Base-by-base conservation (phyloP, 257 asterid species). In the Solanum medicagineum region DNA sequence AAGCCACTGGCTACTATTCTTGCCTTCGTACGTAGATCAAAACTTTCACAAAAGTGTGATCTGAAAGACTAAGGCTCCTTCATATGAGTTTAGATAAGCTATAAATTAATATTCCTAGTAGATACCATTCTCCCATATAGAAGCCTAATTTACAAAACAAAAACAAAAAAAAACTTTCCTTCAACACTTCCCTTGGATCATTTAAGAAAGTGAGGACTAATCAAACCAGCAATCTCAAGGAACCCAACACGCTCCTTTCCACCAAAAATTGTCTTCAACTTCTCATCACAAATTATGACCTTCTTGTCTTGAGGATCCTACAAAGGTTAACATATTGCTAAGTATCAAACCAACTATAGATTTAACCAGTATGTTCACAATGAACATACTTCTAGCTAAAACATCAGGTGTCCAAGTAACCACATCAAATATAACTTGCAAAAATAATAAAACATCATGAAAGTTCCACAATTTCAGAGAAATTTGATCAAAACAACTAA, bases 291-390 rank as follows among this genome's bases (percentile, higher is more conserved):
- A 85, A 95, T 70, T 49, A 96, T 93, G 66, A 94, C 91, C 89
- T 92, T 94, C 95, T 92, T 94, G 93, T 95, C 89, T 22, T 88
- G 92, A 56, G 98, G 98, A 87, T 96, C 98, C 99, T 96, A 85
- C 45, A 66, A 74, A 13, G 16, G 66, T 32, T 56, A 47, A 87
- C n/a, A 81, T 5, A 56, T 49, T 6, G 11, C 24, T 51, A 75
- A 15, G 62, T 51, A 77, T 51, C 60, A 24, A 49, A 49, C 62
- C 0, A 75, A 75, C 42, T 77, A 47, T 8, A 22, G 44, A 22
- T 10, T 49, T 75, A 22, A 75, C 11, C 60, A 66, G 40, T 36
- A 69, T 8, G 49, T 40, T 36, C 77, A 16, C 14, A 16, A 51
- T 36, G 22, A 17, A 8, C 77, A 59, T 59, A n/a, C 32, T n/a